These are phyloP conservation scores for Claviceps maximensis DNA, from an alignment of 2,329 filamentous ascomycete species.

Conservation along the genomic window DNA sequence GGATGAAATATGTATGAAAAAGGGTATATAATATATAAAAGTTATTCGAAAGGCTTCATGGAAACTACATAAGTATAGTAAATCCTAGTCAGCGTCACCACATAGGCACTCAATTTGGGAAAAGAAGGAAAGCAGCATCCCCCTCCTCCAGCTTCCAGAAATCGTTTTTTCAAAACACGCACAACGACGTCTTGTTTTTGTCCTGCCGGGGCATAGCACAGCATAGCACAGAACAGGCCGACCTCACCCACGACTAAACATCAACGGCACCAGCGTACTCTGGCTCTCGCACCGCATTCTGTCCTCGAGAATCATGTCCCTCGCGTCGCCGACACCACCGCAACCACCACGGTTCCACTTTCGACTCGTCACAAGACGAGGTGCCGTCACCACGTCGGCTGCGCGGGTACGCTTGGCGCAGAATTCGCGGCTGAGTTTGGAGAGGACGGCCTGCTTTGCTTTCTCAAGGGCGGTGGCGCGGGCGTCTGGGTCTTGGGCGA, in stretches of 20 bases:
- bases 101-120: too few species aligned
- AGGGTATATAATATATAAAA: too few species aligned
- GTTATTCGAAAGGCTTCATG: too few species aligned
- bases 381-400: conserved; percentile 21
- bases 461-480: conserved; percentile 41
- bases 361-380: conserved; percentile 18
- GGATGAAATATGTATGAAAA: too few species aligned
- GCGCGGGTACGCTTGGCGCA: conserved; percentile 19
- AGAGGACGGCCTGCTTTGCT: conserved; percentile 47
- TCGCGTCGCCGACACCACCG: conserved; percentile 4
- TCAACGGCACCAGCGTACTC: conserved; percentile 43
- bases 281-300: conserved; percentile 36
- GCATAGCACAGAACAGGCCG: neutral
- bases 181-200: too few species aligned
- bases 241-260: conserved; percentile 36
- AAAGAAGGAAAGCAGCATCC: too few species aligned
- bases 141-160: too few species aligned
- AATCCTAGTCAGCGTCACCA: too few species aligned
- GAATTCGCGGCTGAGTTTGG: conserved; percentile 43
- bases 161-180: too few species aligned
- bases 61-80: too few species aligned
- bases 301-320: conserved; percentile 25
- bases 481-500: conserved; percentile 44
- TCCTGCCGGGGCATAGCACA: too few species aligned
- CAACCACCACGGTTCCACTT: conserved; percentile 13